phyloP scores from a whole-genome alignment of 768 basidiomycete genomes.

The Lactarius hatsudake region DNA sequence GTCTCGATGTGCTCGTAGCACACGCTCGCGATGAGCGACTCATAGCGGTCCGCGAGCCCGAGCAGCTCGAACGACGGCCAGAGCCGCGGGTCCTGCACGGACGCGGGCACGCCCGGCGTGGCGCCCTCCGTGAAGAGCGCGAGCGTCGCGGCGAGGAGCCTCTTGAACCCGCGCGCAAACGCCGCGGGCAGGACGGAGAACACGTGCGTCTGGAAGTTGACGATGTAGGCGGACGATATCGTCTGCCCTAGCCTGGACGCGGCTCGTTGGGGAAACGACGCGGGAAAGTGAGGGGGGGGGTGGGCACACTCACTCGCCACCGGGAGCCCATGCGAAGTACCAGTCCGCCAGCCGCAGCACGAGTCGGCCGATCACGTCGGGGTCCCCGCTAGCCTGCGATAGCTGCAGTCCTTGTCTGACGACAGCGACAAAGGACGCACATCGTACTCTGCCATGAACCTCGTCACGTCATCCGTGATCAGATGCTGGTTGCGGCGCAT shows the following conservation, averaged over 20 bases:
- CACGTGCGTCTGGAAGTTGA: constrained; percentile 70
- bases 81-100: constrained; percentile 38
- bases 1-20: constrained; percentile 84
- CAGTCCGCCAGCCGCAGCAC: constrained; percentile 63
- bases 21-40: constrained; percentile 76
- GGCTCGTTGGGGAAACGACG: constrained; percentile 4
- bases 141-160: constrained; percentile 59
- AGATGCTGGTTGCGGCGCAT: constrained; percentile 57
- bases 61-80: constrained; percentile 67
- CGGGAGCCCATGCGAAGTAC: constrained; percentile 75
- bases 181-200: constrained; percentile 68
- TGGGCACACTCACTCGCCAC: constrained; percentile 52
- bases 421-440: constrained; percentile 37
- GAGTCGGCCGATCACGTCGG: constrained; percentile 50
- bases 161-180: constrained; percentile 67
- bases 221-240: constrained; percentile 58
- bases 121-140: constrained; percentile 22
- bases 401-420: neutral
- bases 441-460: constrained; percentile 60
- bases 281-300: constrained; percentile 1
- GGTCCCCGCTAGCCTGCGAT: constrained; percentile 45
- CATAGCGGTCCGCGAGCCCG: constrained; percentile 78
- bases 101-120: constrained; percentile 24
- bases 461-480: constrained; percentile 57
- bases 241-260: constrained; percentile 55